Conservation (phyloP, 805 yeast species). For the Ogataea parapolymorpha region DNA sequence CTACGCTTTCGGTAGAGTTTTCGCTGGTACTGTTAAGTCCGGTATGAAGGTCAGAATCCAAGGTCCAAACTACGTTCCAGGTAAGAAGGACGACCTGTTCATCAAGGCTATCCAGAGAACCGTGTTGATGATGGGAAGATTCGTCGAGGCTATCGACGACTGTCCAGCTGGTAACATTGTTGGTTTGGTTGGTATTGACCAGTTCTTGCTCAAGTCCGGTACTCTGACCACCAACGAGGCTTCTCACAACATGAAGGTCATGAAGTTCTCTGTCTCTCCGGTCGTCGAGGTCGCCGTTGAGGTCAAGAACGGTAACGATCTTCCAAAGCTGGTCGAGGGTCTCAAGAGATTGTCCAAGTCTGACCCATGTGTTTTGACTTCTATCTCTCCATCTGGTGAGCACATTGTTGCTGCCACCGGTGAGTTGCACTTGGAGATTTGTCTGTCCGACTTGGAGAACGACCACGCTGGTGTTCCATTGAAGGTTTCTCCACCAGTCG, state of each 20-base stretch:
- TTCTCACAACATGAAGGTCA: constrained; percentile 99
- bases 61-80: constrained; percentile 99
- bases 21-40: constrained; percentile 98
- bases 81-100: constrained; percentile 97
- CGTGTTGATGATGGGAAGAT: constrained; percentile 99
- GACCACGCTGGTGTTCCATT: constrained; percentile 99
- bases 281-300: constrained; percentile 99
- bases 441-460: constrained; percentile 91
- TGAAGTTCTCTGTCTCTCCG: constrained; percentile 99
- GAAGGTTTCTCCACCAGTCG: constrained; percentile 96
- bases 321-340: constrained; percentile 99
- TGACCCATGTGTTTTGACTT: constrained; percentile 94
- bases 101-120: constrained; percentile 98
- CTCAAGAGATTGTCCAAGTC: constrained; percentile 99
- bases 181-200: constrained; percentile 99
- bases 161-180: constrained; percentile 99
- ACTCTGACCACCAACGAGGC: constrained; percentile 95
- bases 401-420: constrained; percentile 99
- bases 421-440: constrained; percentile 98
- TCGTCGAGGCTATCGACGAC: constrained; percentile 97
- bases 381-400: constrained; percentile 94
- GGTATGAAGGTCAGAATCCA: constrained; percentile 99
- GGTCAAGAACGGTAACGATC: constrained; percentile 98
- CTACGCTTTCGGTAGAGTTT: constrained; percentile 99
- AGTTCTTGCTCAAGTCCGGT: constrained; percentile 99